A percentile compares a stretch with the other conserved stretches of the same genome.
phyloP scores from a whole-genome alignment of 768 basidiomycete species.

The Imleria badia region DNA sequence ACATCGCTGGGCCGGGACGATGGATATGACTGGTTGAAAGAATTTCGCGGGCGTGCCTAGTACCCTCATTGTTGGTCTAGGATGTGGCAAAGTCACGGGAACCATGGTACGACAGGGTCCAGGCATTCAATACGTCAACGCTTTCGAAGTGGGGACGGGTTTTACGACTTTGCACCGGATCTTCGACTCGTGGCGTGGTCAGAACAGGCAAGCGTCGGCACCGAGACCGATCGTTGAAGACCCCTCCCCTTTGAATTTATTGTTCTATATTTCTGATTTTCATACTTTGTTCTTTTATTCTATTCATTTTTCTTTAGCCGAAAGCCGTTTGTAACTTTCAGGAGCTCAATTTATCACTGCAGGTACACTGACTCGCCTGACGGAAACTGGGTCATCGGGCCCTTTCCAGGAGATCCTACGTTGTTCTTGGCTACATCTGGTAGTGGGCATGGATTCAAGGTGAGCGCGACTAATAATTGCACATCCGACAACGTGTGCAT shows the following conservation, averaged over 20 bases:
- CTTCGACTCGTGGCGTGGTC: background rate
- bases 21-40: background rate
- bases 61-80: background rate
- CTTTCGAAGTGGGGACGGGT: background rate
- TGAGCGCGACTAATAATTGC: slow-evolving; percentile 20
- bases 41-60: background rate
- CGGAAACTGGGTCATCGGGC: slow-evolving; percentile 88
- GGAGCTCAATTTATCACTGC: background rate
- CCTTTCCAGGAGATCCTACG: slow-evolving; percentile 53
- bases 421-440: slow-evolving; percentile 85
- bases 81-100: background rate
- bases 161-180: slow-evolving; percentile 1
- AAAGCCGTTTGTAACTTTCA: background rate
- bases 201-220: background rate
- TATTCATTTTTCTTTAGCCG: background rate
- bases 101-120: background rate
- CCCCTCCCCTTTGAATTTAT: slow-evolving; percentile 3
- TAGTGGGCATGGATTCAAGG: slow-evolving; percentile 89
- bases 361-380: slow-evolving; percentile 92
- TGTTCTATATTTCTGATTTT: background rate
- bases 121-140: background rate
- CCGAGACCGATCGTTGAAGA: slow-evolving; percentile 1
- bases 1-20: background rate
- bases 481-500: background rate
- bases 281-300: slow-evolving; percentile 1